Evolutionary conservation across 2,329 filamentous ascomycete genomes (phyloP).

Genomic region (Blastomyces emzantsi): DNA sequence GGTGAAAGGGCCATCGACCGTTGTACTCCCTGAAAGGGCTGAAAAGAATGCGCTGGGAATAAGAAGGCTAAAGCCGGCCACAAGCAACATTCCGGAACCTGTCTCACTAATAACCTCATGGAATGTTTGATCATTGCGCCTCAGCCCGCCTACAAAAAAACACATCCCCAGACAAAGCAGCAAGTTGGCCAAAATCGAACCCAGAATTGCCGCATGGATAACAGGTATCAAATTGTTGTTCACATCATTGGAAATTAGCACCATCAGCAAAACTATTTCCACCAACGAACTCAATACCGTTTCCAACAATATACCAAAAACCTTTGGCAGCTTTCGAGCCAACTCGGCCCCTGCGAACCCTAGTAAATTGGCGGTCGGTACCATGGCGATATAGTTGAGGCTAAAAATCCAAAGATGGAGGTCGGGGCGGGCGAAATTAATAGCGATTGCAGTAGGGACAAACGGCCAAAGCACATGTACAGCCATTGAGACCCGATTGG

Average conservation of each 20-base stretch:
- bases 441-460: slow-evolving; percentile 61
- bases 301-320: slow-evolving; percentile 45
- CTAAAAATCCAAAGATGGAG: slow-evolving; percentile 57
- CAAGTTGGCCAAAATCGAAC: slow-evolving; percentile 74
- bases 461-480: slow-evolving; percentile 69
- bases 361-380: slow-evolving; percentile 65
- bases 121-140: slow-evolving; percentile 59
- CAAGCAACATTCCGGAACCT: slow-evolving; percentile 65
- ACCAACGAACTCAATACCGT: slow-evolving; percentile 61
- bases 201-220: slow-evolving; percentile 73
- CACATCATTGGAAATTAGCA: slow-evolving; percentile 52
- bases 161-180: slow-evolving; percentile 70
- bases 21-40: slow-evolving; percentile 39
- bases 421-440: slow-evolving; percentile 49
- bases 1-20: slow-evolving; percentile 25
- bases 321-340: slow-evolving; percentile 65
- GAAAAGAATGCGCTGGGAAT: slow-evolving; percentile 41
- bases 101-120: slow-evolving; percentile 69
- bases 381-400: slow-evolving; percentile 66
- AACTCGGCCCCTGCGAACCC: slow-evolving; percentile 66
- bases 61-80: slow-evolving; percentile 53
- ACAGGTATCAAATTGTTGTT: slow-evolving; percentile 49
- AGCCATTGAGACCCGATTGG: slow-evolving; percentile 52
- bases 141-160: slow-evolving; percentile 67
- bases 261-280: slow-evolving; percentile 75